These are phyloP conservation scores for Tetrapisispora pingtungensis DNA, from an alignment of 805 yeast species.

Conservation along the genomic window DNA sequence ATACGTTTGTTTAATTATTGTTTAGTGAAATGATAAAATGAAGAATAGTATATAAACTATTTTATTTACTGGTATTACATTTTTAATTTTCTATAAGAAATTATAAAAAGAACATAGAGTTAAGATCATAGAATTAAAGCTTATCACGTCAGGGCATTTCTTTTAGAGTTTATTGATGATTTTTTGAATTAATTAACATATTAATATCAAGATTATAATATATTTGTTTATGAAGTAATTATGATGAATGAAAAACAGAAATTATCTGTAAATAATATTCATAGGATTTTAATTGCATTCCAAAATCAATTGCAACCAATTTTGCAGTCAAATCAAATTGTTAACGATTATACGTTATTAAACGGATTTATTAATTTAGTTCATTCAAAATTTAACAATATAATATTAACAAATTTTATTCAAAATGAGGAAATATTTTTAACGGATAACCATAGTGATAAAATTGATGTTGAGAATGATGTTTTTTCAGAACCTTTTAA, in stretches of 20 bases:
- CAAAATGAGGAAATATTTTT: conserved; percentile 1
- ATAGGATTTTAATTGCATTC: conserved; percentile 12
- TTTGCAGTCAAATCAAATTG: conserved; percentile 17
- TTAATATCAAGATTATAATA: too few relatives aligned
- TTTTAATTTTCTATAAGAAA: too few relatives aligned
- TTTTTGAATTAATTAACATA: too few relatives aligned
- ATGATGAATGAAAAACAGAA: not conserved
- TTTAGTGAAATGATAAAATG: too few relatives aligned
- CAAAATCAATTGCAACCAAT: conserved; percentile 18
- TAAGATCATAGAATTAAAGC: too few relatives aligned
- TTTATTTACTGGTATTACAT: too few relatives aligned
- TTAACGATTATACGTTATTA: conserved; percentile 22
- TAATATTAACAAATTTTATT: conserved; percentile 6
- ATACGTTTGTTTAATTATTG: too few relatives aligned
- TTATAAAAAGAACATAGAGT: too few relatives aligned
- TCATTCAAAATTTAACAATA: conserved; percentile 20
- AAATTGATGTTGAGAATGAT: conserved; percentile 10
- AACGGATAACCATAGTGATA: conserved; percentile 5
- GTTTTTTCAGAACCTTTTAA: conserved; percentile 4
- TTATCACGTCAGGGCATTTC: too few relatives aligned
- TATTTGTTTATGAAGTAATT: not conserved
- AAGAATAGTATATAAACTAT: too few relatives aligned
- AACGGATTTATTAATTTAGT: conserved; percentile 22
- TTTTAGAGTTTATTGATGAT: too few relatives aligned
- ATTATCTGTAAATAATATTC: conserved; percentile 9